These are phyloP conservation scores for Colletotrichum nymphaeae DNA, from an alignment of 2,329 filamentous ascomycete genomes.

Conservation along the genomic window DNA sequence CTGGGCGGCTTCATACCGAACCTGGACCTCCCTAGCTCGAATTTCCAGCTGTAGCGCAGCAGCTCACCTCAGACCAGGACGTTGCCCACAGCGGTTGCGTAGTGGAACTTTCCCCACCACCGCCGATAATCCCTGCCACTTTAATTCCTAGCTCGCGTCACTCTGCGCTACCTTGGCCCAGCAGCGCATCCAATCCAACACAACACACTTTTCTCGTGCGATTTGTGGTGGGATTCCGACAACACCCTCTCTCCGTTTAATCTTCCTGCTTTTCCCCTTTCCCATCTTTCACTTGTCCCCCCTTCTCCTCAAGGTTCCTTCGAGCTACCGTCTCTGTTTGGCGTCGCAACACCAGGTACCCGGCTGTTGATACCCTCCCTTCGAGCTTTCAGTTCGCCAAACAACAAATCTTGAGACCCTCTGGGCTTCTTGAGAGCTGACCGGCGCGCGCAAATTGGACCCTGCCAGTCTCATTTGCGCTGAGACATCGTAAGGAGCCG, in stretches of 20 bases:
- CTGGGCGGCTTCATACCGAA: not conserved
- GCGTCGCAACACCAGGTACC: conserved; percentile 16
- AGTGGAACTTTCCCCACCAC: conserved; percentile 8
- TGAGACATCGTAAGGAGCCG: conserved; percentile 33
- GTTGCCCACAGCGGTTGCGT: conserved; percentile 23
- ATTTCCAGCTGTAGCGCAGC: conserved; percentile 4
- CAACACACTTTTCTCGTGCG: conserved; percentile 27
- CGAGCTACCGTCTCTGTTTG: not conserved
- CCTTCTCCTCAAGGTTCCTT: not conserved
- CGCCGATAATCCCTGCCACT: conserved; percentile 24
- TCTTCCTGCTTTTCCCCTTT: not conserved
- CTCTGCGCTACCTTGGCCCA: conserved; percentile 21
- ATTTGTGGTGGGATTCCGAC: conserved; percentile 22
- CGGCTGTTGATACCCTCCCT: conserved; percentile 15
- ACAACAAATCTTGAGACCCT: not conserved
- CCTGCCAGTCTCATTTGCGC: conserved; percentile 25
- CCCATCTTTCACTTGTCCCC: not conserved
- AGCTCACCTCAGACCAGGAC: too few species aligned
- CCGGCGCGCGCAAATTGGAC: conserved; percentile 22
- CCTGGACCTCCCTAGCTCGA: not conserved
- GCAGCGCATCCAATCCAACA: conserved; percentile 29
- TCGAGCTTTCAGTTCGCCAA: conserved; percentile 6
- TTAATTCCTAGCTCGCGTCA: conserved; percentile 31
- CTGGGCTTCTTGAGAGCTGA: conserved; percentile 11
- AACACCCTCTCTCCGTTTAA: conserved; percentile 22